Percentiles rank a stretch among this genome's conserved stretches.
Conservation (phyloP, 805 yeast genomes). For the Hanseniaspora hatyaiensis region DNA sequence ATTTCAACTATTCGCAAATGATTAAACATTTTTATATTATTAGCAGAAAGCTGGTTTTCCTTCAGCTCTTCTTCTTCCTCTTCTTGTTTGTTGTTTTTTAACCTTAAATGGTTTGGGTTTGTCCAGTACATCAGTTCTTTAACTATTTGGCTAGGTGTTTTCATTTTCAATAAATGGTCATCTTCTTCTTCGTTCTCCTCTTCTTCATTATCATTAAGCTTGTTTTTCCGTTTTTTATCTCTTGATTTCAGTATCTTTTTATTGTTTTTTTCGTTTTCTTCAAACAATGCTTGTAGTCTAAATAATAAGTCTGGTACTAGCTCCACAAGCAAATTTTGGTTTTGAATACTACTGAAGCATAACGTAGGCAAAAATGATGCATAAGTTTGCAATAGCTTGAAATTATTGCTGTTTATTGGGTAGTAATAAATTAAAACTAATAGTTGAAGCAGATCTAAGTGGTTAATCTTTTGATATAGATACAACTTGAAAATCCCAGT, state of each 20-base stretch:
- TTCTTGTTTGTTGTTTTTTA: constrained; percentile 28
- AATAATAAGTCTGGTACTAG: constrained; percentile 56
- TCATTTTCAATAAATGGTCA: constrained; percentile 19
- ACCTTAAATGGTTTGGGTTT: constrained; percentile 39
- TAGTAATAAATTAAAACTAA: constrained; percentile 65
- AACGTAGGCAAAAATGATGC: constrained; percentile 83
- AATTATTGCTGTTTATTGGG: constrained; percentile 51
- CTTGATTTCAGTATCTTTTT: constrained; percentile 22
- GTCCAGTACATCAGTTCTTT: constrained; percentile 78
- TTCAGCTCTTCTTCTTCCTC: not conserved
- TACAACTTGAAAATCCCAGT: constrained; percentile 77
- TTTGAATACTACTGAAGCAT: constrained; percentile 60
- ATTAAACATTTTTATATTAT: not conserved
- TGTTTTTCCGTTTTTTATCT: constrained; percentile 21
- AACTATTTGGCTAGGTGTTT: constrained; percentile 41
- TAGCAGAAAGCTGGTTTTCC: not conserved
- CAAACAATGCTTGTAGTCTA: constrained; percentile 41
- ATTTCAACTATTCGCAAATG: constrained; percentile 9
- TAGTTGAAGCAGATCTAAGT: constrained; percentile 59
- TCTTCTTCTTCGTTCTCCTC: constrained; percentile 15
- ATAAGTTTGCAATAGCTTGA: constrained; percentile 61
- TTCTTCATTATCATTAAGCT: not conserved
- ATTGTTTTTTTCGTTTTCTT: constrained; percentile 28
- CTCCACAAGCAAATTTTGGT: constrained; percentile 54
- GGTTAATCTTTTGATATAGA: constrained; percentile 62